Evolutionary conservation across 2,329 filamentous ascomycete species (phyloP), one percentile per base, ranked within the genome.

Genomic region (Macrophomina pseudophaseolina): DNA sequence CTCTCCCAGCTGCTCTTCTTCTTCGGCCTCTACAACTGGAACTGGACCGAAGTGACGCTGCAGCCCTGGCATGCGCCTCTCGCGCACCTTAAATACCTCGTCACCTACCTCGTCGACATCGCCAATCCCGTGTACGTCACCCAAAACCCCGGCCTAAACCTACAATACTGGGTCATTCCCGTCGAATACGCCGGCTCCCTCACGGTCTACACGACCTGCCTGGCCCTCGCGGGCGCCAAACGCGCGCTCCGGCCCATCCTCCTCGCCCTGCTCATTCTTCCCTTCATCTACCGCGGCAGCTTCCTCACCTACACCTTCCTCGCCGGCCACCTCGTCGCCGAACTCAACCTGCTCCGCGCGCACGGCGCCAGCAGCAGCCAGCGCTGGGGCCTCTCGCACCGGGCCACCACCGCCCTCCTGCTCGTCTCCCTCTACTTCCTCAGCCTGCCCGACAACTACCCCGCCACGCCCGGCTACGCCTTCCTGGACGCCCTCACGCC

Each of bases 391-490:
- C 12, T 51, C 5, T 11, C 23, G 30, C 51, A 7, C 4, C 51
- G 30, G 30, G 30, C 7, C 51, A 53, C 33, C 16, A 12, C 30
- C 9, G 59, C 84, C 56, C 80, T 81, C 66, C 70, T 85, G 23
- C 42, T 81, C 1, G 81, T 79, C 7, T 75, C 87, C 6, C 87
- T 84, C 70, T 74, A 87, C 8, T 81, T 78, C 77, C 82, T 73
- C 14, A 78, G 79, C 67, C 81, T 82, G 6, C 80, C 83, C 67
- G 71, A 76, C 11, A 76, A 77, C 42, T 71, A 75, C 23, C 73
- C 76, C 16, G 72, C 72, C 18, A 84, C 84, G 1, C 85, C 84
- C 1, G 85, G 85, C 6, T 88, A 83, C 81, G 71, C 80, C 2
- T 81, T 75, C 64, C 80, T 88, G 30, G 79, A 78, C 14, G 76